Evolutionary conservation across 192 early-diverging fungal species (phyloP).

Genomic region (Polychytrium aggregatum): DNA sequence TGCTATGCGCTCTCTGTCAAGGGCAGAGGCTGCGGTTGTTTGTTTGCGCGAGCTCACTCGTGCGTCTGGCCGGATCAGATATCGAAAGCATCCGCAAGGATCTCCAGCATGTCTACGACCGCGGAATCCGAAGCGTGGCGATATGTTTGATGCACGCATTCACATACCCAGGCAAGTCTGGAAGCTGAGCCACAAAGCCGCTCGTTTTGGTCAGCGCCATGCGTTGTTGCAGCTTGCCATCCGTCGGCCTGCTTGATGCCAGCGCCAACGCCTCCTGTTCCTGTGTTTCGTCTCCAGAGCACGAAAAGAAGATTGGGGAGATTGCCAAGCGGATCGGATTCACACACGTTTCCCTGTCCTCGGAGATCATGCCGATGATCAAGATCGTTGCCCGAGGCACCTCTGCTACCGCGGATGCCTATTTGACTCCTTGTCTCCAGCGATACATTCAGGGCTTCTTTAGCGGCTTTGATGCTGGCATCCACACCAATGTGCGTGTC

Average conservation of each 20-base stretch:
- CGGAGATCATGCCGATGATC: conserved; percentile 78
- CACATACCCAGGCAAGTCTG: conserved; percentile 64
- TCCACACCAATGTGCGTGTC: conserved; percentile 39
- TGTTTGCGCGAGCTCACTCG: too few species aligned
- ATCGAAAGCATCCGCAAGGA: conserved; percentile 33
- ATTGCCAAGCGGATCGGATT: conserved; percentile 69
- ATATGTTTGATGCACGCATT: conserved; percentile 92
- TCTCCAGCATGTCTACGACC: conserved; percentile 23
- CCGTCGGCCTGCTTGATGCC: not conserved
- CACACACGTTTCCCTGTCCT: conserved; percentile 73
- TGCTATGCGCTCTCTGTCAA: too few species aligned
- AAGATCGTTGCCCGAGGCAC: conserved; percentile 90
- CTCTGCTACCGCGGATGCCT: conserved; percentile 82
- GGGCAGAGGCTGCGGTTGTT: too few species aligned
- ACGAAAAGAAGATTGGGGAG: conserved; percentile 61
- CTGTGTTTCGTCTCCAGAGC: too few species aligned
- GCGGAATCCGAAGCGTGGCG: conserved; percentile 78
- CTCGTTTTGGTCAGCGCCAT: too few species aligned
- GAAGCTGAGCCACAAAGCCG: too few species aligned
- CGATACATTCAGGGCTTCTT: conserved; percentile 78
- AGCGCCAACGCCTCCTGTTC: too few species aligned
- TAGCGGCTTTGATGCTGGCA: conserved; percentile 68
- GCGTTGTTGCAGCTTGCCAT: too few species aligned
- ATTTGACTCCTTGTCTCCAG: conserved; percentile 85
- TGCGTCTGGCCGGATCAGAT: too few species aligned